These are phyloP conservation scores for Sarocladiaceae sp. DNA, from an alignment of 2,329 filamentous ascomycete genomes.

Conservation along the genomic window DNA sequence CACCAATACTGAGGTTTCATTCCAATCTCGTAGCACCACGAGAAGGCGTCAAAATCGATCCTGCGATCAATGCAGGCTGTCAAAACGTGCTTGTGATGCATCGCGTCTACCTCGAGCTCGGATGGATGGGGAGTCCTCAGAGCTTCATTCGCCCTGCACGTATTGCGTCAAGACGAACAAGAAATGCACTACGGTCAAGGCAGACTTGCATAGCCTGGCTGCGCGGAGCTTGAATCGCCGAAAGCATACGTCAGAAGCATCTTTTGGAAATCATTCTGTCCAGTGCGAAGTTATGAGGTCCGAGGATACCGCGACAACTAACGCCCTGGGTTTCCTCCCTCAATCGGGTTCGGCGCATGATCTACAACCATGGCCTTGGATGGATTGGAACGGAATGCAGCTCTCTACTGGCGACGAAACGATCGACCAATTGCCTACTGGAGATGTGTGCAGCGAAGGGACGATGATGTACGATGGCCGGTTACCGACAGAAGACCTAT, in stretches of 20 bases:
- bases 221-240: constrained; percentile 1
- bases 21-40: neutral
- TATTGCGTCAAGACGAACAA: constrained; percentile 27
- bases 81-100: constrained; percentile 20
- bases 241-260: neutral
- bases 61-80: constrained; percentile 22
- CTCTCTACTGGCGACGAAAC: too few relatives aligned
- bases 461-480: too few relatives aligned
- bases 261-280: neutral
- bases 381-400: too few relatives aligned
- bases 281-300: neutral
- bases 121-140: neutral
- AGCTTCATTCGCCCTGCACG: constrained; percentile 16
- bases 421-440: too few relatives aligned
- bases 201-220: neutral
- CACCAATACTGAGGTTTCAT: neutral
- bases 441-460: too few relatives aligned
- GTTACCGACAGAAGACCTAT: too few relatives aligned
- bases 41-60: constrained; percentile 14
- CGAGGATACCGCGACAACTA: too few relatives aligned
- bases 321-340: too few relatives aligned
- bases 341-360: too few relatives aligned
- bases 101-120: neutral
- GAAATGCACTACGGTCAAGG: constrained; percentile 24
- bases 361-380: too few relatives aligned